Percentiles rank a stretch among this genome's conserved stretches.
Evolutionary conservation across 371 early-diverging fungal species (phyloP).

Genomic region (Mortierella sp.): DNA sequence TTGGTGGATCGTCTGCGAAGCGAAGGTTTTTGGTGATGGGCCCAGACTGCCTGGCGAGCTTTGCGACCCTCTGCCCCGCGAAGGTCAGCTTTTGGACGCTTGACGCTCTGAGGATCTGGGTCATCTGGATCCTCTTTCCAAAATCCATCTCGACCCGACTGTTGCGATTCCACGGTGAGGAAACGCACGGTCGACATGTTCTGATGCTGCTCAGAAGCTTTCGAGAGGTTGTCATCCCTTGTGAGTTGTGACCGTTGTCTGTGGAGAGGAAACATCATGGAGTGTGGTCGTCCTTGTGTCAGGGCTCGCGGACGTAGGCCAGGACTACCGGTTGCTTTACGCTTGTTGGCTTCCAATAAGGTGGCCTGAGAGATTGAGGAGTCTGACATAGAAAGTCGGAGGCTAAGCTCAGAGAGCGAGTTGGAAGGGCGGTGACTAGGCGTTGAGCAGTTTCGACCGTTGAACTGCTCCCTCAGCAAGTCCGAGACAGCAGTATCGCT

Average conservation of each 20-base stretch:
- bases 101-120: conserved; percentile 6
- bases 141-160: background rate
- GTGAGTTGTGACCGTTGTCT: background rate
- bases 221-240: background rate
- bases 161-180: background rate
- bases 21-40: background rate
- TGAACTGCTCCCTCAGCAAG: background rate
- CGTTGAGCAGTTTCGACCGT: background rate
- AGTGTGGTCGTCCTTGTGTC: conserved; percentile 1
- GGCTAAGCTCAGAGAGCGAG: background rate
- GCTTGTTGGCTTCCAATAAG: conserved; percentile 1
- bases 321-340: conserved; percentile 5
- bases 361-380: background rate
- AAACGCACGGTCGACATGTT: too few species aligned
- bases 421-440: background rate
- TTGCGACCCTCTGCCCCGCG: conserved; percentile 13
- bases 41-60: conserved; percentile 1
- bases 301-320: background rate
- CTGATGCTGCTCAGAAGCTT: background rate
- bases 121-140: conserved; percentile 9
- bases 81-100: conserved; percentile 18
- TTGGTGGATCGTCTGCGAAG: conserved; percentile 1
- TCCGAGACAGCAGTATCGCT: background rate
- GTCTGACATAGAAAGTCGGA: background rate
- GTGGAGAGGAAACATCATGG: background rate